These are phyloP conservation scores for Pelargonium cotyledonis DNA, from an alignment of 441 rosid genomes.

Conservation along the genomic window DNA sequence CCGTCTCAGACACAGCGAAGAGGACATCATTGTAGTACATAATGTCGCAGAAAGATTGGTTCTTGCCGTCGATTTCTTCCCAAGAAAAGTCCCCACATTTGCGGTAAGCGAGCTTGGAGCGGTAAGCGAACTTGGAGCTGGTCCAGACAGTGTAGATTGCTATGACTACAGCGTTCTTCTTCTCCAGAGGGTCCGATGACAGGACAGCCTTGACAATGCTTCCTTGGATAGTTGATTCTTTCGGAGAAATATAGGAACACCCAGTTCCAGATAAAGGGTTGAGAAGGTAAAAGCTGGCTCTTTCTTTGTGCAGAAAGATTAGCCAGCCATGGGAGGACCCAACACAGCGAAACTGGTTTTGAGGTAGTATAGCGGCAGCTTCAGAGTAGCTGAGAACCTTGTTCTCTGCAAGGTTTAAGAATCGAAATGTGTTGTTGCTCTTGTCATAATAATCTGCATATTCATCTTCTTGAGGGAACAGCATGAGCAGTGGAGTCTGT, in stretches of 20 bases:
- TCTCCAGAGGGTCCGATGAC: neutral
- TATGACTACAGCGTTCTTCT: neutral
- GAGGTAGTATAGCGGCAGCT: neutral
- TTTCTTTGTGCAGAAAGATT: neutral
- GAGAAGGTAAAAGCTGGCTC: neutral
- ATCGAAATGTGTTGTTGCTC: neutral
- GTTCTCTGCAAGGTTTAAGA: neutral
- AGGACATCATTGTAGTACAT: neutral
- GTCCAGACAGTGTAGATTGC: neutral
- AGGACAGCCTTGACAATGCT: neutral
- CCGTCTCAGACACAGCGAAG: neutral
- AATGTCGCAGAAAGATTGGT: neutral
- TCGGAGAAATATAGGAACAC: neutral
- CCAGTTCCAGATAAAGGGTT: neutral
- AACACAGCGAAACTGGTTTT: neutral
- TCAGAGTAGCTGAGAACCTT: too few relatives aligned
- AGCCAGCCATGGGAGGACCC: neutral
- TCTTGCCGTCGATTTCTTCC: neutral
- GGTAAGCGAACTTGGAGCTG: too few relatives aligned
- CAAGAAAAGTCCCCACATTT: neutral
- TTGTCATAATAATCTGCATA: neutral
- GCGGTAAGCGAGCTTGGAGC: neutral
- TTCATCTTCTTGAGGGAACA: neutral
- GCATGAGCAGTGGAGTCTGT: neutral
- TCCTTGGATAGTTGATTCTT: neutral